phyloP scores from a whole-genome alignment of 2,329 filamentous ascomycete species.

The Fusarium multiceps region DNA sequence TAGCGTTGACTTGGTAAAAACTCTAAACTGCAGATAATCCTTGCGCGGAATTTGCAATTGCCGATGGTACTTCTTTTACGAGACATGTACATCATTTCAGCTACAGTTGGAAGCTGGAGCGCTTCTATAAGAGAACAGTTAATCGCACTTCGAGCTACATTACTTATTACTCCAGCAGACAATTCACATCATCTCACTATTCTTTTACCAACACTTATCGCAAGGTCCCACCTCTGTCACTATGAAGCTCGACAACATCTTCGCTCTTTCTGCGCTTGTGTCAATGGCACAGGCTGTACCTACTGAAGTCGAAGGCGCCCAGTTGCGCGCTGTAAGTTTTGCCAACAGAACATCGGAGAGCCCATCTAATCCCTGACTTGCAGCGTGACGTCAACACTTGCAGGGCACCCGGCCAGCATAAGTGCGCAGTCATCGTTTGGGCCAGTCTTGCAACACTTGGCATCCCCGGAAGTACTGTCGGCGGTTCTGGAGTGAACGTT shows the following conservation, averaged over 20 bases:
- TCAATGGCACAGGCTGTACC: neutral
- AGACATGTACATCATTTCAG: fast-evolving
- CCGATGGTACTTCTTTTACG: neutral
- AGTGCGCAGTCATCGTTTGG: neutral
- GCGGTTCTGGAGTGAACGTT: neutral
- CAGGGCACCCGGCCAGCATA: neutral
- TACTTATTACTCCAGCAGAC: neutral
- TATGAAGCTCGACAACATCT: neutral
- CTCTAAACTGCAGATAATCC: neutral
- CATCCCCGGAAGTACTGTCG: neutral
- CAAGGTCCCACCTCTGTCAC: neutral
- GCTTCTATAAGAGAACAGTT: neutral
- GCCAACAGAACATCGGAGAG: no score
- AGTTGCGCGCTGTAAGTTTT: neutral
- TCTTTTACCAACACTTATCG: neutral
- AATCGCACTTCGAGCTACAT: neutral
- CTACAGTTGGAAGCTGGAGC: neutral
- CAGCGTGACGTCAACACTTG: neutral
- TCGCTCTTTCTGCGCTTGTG: neutral
- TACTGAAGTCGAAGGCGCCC: neutral
- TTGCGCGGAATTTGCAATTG: neutral
- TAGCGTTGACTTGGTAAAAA: neutral
- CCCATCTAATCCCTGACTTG: neutral
- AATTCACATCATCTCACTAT: neutral
- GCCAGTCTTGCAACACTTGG: neutral